These are phyloP conservation scores for Rhynchosporium graminicola DNA, from an alignment of 2,329 filamentous ascomycete genomes.

Conservation along the genomic window DNA sequence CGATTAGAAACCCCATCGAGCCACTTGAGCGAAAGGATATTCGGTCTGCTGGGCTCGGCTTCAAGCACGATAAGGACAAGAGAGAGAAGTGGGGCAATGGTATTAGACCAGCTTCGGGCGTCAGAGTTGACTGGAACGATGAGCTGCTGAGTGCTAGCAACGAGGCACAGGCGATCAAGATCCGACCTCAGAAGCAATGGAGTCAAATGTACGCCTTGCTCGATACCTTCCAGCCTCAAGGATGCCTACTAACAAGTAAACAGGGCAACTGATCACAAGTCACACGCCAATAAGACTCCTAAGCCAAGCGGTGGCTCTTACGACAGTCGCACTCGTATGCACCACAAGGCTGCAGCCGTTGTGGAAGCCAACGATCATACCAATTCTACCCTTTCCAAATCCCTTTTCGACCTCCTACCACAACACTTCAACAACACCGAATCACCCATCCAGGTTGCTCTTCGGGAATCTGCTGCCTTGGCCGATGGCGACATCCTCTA, in stretches of 20 bases:
- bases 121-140: constrained; percentile 10
- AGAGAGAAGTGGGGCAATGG: constrained; percentile 37
- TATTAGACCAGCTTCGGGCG: constrained; percentile 29
- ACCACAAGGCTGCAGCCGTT: constrained; percentile 31
- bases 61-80: constrained; percentile 40
- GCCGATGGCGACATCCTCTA: constrained; percentile 35
- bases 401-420: constrained; percentile 38
- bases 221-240: neutral
- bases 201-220: constrained; percentile 27
- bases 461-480: constrained; percentile 21
- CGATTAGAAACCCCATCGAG: constrained; percentile 22
- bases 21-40: constrained; percentile 36
- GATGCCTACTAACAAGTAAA: constrained; percentile 4
- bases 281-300: constrained; percentile 32
- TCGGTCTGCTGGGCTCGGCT: constrained; percentile 35
- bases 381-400: constrained; percentile 32
- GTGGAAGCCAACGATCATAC: constrained; percentile 31
- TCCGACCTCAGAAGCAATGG: constrained; percentile 35
- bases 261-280: constrained; percentile 24
- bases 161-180: constrained; percentile 28
- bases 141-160: constrained; percentile 20
- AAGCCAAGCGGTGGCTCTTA: constrained; percentile 25
- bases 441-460: constrained; percentile 29
- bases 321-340: constrained; percentile 23
- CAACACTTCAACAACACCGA: constrained; percentile 34